phyloP scores from a whole-genome alignment of 306 rosid species.

The Citrullus mucosospermus region DNA sequence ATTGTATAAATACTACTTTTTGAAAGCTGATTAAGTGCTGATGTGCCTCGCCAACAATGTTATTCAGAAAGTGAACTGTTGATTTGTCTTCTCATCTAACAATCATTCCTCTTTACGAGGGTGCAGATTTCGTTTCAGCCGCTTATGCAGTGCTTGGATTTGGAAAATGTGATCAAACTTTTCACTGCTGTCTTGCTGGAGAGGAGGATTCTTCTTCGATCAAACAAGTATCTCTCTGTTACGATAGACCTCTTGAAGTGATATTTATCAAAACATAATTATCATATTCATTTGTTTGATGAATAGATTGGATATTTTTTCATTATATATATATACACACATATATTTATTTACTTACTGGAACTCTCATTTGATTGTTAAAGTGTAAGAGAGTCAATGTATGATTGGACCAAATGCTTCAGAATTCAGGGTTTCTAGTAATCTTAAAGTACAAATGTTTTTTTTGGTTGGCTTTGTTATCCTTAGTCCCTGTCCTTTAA shows the following conservation, averaged over 20 bases:
- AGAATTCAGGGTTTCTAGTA: neutral
- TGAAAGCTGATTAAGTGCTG: conserved; percentile 10
- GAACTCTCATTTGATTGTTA: neutral
- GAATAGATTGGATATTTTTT: neutral
- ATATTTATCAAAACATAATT: neutral
- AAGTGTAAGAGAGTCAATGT: neutral
- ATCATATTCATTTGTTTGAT: neutral
- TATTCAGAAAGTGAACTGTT: neutral
- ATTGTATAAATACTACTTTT: neutral
- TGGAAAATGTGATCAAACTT: conserved; percentile 72
- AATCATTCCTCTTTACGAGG: conserved; percentile 9
- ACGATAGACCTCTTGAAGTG: conserved; percentile 3
- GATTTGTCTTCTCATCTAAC: conserved; percentile 10
- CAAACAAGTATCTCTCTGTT: conserved; percentile 62
- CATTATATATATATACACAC: too few species aligned
- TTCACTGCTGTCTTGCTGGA: conserved; percentile 95
- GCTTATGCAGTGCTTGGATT: conserved; percentile 86
- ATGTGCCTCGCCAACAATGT: conserved; percentile 9
- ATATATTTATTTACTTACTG: neutral
- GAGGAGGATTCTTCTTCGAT: conserved; percentile 87
- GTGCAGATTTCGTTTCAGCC: conserved; percentile 97
- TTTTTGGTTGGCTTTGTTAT: neutral
- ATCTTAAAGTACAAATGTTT: neutral
- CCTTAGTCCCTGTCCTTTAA: neutral
- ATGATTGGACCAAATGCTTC: neutral